Conservation (phyloP, 2,329 filamentous ascomycete species). For the Neurospora sp. region DNA sequence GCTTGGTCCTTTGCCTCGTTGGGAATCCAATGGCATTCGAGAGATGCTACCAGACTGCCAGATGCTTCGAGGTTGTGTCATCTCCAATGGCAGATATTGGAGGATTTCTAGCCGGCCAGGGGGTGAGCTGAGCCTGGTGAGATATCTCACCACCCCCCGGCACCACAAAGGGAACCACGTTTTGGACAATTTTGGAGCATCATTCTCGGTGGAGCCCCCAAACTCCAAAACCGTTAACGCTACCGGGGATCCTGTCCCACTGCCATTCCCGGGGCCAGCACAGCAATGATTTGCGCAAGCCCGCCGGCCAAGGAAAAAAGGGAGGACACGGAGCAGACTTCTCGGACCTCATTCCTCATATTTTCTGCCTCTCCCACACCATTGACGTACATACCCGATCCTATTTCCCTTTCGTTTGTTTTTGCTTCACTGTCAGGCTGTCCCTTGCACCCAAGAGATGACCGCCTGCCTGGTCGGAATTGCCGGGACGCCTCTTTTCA, state of each 20-base stretch:
- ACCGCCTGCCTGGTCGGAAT: constrained; percentile 4
- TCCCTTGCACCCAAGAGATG: constrained; percentile 8
- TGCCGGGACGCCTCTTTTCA: constrained; percentile 6
- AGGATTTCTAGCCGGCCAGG: neutral
- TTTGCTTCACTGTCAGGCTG: constrained; percentile 8
- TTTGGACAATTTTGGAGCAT: constrained; percentile 5
- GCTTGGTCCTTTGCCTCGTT: neutral
- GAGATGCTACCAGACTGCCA: neutral
- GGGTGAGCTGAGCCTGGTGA: no score
- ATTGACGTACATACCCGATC: neutral
- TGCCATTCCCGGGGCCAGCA: constrained; percentile 11
- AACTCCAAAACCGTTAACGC: neutral
- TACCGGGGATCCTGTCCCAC: constrained; percentile 12
- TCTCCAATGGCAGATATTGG: neutral
- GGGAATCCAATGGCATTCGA: neutral
- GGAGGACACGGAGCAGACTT: neutral
- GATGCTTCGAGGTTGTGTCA: neutral
- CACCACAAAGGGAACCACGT: neutral
- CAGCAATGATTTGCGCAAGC: constrained; percentile 8
- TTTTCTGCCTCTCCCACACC: constrained; percentile 3
- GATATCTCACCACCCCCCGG: constrained; percentile 1
- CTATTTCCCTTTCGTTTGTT: constrained; percentile 7
- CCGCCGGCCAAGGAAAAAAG: constrained; percentile 2
- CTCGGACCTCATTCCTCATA: constrained; percentile 3
- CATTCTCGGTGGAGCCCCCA: constrained; percentile 11